Evolutionary conservation across 2,329 filamentous ascomycete species (phyloP).

Genomic region (Colletotrichum aenigma): DNA sequence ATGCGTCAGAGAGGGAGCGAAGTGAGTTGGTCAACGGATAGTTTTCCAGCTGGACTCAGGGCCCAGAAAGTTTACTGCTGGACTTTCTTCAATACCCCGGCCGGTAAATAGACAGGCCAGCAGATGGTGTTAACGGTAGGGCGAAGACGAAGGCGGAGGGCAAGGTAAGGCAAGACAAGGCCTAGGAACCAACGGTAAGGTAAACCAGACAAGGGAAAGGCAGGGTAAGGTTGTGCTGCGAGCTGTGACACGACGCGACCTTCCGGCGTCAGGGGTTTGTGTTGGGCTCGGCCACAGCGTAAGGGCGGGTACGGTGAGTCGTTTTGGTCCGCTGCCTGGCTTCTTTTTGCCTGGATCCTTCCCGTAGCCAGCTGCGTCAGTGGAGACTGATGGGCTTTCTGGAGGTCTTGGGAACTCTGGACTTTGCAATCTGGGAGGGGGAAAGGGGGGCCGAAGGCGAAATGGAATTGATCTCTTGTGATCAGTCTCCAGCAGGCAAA

Average conservation of each 20-base stretch:
- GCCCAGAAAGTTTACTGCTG: constrained; percentile 9
- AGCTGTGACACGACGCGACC: constrained; percentile 15
- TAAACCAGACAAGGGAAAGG: background rate
- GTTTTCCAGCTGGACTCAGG: background rate
- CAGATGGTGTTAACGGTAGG: background rate
- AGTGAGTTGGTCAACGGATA: background rate
- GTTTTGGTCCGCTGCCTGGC: background rate
- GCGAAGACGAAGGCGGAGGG: background rate
- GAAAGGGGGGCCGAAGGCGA: background rate
- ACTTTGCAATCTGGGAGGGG: background rate
- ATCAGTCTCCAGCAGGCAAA: constrained; percentile 18
- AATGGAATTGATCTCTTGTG: constrained; percentile 1
- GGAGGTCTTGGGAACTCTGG: background rate
- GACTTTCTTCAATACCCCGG: background rate
- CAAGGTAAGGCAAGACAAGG: background rate
- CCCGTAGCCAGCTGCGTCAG: background rate
- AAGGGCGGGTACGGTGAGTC: constrained; percentile 1
- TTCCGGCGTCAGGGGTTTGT: constrained; percentile 18
- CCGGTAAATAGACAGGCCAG: background rate
- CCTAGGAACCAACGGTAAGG: background rate
- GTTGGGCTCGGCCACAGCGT: constrained; percentile 5
- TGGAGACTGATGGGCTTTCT: background rate
- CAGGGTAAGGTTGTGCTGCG: background rate
- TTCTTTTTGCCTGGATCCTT: background rate
- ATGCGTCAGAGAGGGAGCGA: background rate